phyloP scores from a whole-genome alignment of 345 rosid species.

The Brassica cretica region DNA sequence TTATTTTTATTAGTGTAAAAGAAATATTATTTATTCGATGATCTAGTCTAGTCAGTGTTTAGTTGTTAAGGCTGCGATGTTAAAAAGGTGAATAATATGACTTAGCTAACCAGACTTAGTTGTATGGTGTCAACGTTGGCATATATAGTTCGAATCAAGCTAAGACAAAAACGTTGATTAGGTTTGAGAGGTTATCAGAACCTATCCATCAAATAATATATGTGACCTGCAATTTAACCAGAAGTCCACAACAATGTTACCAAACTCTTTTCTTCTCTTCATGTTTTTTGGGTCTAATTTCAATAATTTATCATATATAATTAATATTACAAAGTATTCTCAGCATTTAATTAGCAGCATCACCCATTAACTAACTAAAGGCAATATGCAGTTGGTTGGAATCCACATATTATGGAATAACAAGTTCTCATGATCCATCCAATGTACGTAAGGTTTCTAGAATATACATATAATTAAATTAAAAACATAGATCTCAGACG shows the following conservation, averaged over 20 bases:
- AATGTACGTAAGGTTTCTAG: conserved; percentile 7
- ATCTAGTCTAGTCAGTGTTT: not conserved
- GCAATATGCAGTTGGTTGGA: conserved; percentile 11
- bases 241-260: conserved; percentile 38
- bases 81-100: not conserved
- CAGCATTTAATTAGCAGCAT: conserved; percentile 12
- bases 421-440: not conserved
- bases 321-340: not conserved
- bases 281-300: not conserved
- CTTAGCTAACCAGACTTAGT: not conserved
- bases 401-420: conserved; percentile 3
- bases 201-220: conserved; percentile 30
- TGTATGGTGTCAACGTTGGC: conserved; percentile 30
- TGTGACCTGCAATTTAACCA: conserved; percentile 30
- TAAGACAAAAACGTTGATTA: conserved; percentile 22
- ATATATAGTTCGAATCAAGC: conserved; percentile 16
- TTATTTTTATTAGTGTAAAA: not conserved
- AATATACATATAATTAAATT: not conserved
- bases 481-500: not conserved
- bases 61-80: not conserved
- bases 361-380: not conserved
- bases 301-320: not conserved
- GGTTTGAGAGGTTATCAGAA: conserved; percentile 38
- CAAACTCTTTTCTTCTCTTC: conserved; percentile 26
- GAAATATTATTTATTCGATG: not conserved